These are phyloP conservation scores for Chaetoscypha palmicola DNA, from an alignment of 2,329 filamentous ascomycete genomes.

Conservation along the genomic window DNA sequence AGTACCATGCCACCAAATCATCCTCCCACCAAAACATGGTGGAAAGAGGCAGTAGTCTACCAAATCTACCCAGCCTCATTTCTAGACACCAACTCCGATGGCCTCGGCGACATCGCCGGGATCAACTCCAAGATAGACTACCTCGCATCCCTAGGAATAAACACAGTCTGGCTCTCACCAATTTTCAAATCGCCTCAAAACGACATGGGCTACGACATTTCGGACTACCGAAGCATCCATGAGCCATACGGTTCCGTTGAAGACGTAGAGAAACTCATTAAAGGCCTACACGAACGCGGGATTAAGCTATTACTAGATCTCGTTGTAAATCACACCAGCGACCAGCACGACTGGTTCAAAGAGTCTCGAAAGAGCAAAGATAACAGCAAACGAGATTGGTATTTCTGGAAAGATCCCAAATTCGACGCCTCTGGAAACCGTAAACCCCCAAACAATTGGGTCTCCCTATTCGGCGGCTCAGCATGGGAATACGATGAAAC, in stretches of 20 bases:
- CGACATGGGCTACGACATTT: slow-evolving; percentile 64
- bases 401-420: slow-evolving; percentile 48
- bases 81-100: slow-evolving; percentile 48
- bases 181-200: slow-evolving; percentile 55
- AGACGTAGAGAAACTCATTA: slow-evolving; percentile 56
- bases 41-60: slow-evolving; percentile 49
- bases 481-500: slow-evolving; percentile 64
- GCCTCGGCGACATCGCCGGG: slow-evolving; percentile 53
- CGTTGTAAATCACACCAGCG: slow-evolving; percentile 69
- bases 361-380: slow-evolving; percentile 43
- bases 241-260: slow-evolving; percentile 56
- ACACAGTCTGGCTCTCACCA: slow-evolving; percentile 61
- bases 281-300: slow-evolving; percentile 49
- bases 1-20: neutral
- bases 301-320: slow-evolving; percentile 68
- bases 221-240: slow-evolving; percentile 59
- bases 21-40: slow-evolving; percentile 35
- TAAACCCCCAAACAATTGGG: slow-evolving; percentile 69
- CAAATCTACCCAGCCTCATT: slow-evolving; percentile 52
- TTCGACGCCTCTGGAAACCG: slow-evolving; percentile 51
- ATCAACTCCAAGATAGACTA: slow-evolving; percentile 54
- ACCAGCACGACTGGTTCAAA: slow-evolving; percentile 58
- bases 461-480: slow-evolving; percentile 50
- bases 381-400: slow-evolving; percentile 51
- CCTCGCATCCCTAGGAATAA: slow-evolving; percentile 49